Conservation (phyloP, 192 early-diverging fungal species). For the Coemansia interrupta region DNA sequence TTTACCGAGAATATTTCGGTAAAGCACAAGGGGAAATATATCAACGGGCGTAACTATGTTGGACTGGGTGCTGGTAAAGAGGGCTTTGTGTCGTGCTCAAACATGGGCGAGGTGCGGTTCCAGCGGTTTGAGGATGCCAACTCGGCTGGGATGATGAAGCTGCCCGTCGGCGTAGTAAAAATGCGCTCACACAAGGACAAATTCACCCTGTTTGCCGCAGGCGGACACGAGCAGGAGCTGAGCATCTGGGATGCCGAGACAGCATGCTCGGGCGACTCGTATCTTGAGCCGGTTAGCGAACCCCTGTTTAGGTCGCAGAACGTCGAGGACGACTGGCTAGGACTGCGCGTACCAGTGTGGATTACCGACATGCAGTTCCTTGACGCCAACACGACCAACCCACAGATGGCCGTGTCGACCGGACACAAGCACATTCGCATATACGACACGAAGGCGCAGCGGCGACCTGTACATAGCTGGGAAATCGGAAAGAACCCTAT, state of each 20-base stretch:
- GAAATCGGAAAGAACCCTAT: constrained; percentile 71
- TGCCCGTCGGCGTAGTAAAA: constrained; percentile 57
- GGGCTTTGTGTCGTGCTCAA: constrained; percentile 33
- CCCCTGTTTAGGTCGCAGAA: constrained; percentile 82
- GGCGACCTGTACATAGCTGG: constrained; percentile 67
- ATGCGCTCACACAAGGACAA: constrained; percentile 67
- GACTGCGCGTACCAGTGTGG: constrained; percentile 83
- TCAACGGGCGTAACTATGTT: constrained; percentile 22
- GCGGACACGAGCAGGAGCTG: constrained; percentile 84
- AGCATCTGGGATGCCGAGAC: constrained; percentile 59
- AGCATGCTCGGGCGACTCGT: constrained; percentile 8
- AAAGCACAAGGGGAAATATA: constrained; percentile 27
- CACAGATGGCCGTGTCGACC: constrained; percentile 63
- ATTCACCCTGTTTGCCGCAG: constrained; percentile 71
- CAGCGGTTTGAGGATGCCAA: constrained; percentile 15
- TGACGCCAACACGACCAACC: constrained; percentile 37
- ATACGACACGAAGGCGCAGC: constrained; percentile 71
- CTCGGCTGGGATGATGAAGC: constrained; percentile 23
- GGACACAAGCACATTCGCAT: constrained; percentile 74
- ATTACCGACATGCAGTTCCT: constrained; percentile 79
- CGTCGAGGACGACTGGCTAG: constrained; percentile 73
- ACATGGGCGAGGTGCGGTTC: constrained; percentile 44
- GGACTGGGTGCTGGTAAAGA: constrained; percentile 17
- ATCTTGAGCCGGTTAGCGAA: constrained; percentile 19
- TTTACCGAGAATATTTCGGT: constrained; percentile 19